Evolutionary conservation across 257 asterid species (phyloP), one percentile per base, ranked within the genome.

Genomic region (Lantana camara): DNA sequence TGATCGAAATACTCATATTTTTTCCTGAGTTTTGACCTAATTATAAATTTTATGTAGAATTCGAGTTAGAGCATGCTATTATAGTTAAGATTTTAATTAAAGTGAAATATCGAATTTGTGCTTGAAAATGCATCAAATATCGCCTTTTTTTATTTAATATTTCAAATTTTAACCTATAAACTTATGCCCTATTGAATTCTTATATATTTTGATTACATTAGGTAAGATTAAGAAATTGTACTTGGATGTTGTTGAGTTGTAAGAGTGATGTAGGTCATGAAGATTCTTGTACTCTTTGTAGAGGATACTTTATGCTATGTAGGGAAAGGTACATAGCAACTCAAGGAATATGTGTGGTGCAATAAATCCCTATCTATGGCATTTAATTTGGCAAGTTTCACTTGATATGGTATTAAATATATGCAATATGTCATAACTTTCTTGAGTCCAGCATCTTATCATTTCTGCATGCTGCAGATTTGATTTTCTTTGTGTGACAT

Each of bases 241-340:
- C 62, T 56, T 62, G 67, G 48, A 67, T 64, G 20, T 34, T 64
- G 71, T 71, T 71, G 48, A 57, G 64, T 21, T 37, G 34, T 35
- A 60, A 23, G 62, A 12, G 46, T 29, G 50, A 55, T 58, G 53
- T 48, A 30, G 11, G 12, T 3, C 23, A 34, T 47, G 76, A 46
- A 65, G 67, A 70, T 65, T 61, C 73, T 54, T 66, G 78, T 61
- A 70, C 75, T 38, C 50, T 44, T 13, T 27, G 32, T 5, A 17
- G 15, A 13, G 22, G 50, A 66, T 75, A 58, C 66, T 45, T n/a
- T 54, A 58, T 60, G 38, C 58, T 22, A 60, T 27, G n/a, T 58
- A 19, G 34, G 60, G 64, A 9, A 24, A 38, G 19, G 16, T 44
- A 35, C 46, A 42, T 10, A 44, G 15, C 35, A 60, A 49, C 37